Conservation (phyloP, 2,329 filamentous ascomycete species). For the Aspergillus floridensis region DNA sequence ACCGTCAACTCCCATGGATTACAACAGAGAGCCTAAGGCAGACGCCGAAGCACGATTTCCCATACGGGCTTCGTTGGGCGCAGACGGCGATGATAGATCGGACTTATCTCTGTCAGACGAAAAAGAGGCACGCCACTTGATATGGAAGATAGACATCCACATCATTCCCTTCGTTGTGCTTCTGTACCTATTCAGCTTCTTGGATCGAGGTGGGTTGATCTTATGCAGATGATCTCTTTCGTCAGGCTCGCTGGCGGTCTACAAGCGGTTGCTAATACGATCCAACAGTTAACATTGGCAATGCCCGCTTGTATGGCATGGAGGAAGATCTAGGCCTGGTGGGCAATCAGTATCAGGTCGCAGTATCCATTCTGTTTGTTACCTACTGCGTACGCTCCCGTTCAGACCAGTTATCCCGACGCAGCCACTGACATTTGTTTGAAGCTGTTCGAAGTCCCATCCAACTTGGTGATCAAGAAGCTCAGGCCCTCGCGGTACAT, state of each 20-base stretch:
- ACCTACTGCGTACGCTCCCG: constrained; percentile 53
- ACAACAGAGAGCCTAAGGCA: constrained; percentile 8
- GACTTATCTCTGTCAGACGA: constrained; percentile 26
- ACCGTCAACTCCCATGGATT: background rate
- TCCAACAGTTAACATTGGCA: constrained; percentile 65
- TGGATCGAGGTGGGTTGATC: constrained; percentile 55
- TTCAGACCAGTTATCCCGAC: background rate
- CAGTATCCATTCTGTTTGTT: constrained; percentile 66
- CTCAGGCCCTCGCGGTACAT: constrained; percentile 61
- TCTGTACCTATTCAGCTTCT: constrained; percentile 69
- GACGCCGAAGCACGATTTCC: constrained; percentile 15
- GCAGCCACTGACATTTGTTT: constrained; percentile 9
- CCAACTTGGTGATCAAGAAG: constrained; percentile 63
- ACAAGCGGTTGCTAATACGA: constrained; percentile 10
- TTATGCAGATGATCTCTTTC: background rate
- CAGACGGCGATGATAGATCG: constrained; percentile 14
- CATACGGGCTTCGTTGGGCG: constrained; percentile 6
- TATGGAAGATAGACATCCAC: constrained; percentile 42
- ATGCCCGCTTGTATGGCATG: constrained; percentile 64
- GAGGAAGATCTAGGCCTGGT: constrained; percentile 61
- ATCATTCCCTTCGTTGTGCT: constrained; percentile 43
- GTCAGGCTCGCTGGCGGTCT: background rate
- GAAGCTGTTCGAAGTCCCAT: constrained; percentile 60
- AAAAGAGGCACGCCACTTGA: constrained; percentile 29
- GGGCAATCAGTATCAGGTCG: constrained; percentile 67